A percentile compares a stretch with the other conserved stretches of the same genome.
Conservation (phyloP, 495 filamentous ascomycete genomes). For the Daldinia childiae region DNA sequence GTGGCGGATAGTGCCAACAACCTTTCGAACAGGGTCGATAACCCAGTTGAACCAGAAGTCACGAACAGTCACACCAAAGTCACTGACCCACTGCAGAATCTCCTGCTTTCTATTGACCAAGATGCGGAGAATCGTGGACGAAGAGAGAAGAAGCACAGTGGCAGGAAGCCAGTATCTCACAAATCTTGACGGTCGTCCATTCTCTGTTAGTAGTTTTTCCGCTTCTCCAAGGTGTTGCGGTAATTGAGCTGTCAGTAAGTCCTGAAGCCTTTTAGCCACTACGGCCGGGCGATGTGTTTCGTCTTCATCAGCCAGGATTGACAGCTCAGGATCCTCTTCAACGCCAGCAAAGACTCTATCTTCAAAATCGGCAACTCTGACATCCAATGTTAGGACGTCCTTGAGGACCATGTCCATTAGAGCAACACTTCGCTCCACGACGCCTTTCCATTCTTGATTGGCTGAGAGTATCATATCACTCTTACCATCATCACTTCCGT, state of each 20-base stretch:
- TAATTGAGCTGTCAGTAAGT: conserved; percentile 68
- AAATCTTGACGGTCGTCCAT: conserved; percentile 79
- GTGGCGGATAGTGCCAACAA: conserved; percentile 91
- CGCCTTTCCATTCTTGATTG: conserved; percentile 73
- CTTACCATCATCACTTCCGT: conserved; percentile 51
- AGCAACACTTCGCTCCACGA: conserved; percentile 74
- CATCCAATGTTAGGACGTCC: conserved; percentile 63
- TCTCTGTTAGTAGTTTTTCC: conserved; percentile 56
- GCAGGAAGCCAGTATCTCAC: conserved; percentile 90
- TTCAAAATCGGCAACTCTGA: conserved; percentile 74
- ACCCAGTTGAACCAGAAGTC: conserved; percentile 99
- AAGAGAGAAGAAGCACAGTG: conserved; percentile 72
- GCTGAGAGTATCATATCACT: conserved; percentile 48
- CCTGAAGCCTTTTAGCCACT: conserved; percentile 72
- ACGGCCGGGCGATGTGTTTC: conserved; percentile 58
- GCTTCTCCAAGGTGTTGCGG: conserved; percentile 67
- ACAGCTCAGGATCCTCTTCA: conserved; percentile 66
- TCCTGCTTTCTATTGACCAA: conserved; percentile 74
- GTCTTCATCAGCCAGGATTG: conserved; percentile 52
- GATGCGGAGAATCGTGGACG: conserved; percentile 81
- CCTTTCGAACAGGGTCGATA: conserved; percentile 78
- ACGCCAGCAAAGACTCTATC: conserved; percentile 72
- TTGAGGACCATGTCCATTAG: conserved; percentile 83
- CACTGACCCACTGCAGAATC: conserved; percentile 76
- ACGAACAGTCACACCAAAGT: conserved; percentile 76